Percentiles rank a stretch among this genome's conserved stretches.
Conservation (phyloP, 139 green algal genomes). For the Chloropicon primus region DNA sequence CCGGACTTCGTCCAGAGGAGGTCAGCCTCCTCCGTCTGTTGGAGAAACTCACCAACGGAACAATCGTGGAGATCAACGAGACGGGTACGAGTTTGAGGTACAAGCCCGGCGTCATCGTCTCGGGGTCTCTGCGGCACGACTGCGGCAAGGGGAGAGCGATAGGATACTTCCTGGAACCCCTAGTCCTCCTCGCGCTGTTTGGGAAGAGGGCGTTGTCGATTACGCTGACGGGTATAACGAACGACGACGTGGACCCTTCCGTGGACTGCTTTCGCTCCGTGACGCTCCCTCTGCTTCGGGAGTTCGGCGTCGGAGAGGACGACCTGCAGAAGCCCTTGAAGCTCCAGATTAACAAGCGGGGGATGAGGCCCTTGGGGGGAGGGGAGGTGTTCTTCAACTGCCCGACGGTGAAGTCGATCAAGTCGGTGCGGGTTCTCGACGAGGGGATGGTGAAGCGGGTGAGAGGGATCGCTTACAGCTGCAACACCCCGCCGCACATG, state of each 20-base stretch:
- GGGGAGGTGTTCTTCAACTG: conserved; percentile 4
- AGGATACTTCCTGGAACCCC: conserved; percentile 86
- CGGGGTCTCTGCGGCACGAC: conserved; percentile 74
- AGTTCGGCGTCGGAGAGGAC: conserved; percentile 36
- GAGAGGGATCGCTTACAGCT: conserved; percentile 80
- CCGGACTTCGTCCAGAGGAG: conserved; percentile 77
- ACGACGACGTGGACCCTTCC: conserved; percentile 60
- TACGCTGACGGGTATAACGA: conserved; percentile 81
- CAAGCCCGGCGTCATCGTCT: conserved; percentile 66
- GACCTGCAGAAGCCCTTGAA: conserved; percentile 55
- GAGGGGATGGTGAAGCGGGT: conserved; percentile 93
- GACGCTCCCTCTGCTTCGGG: conserved; percentile 76
- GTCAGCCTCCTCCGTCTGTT: conserved; percentile 83
- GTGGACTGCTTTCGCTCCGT: conserved; percentile 80
- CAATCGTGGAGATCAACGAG: conserved; percentile 89
- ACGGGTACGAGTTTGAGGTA: conserved; percentile 78
- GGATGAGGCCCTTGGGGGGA: not conserved
- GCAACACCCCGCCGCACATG: conserved; percentile 34
- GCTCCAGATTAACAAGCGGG: not conserved
- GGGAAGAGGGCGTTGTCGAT: conserved; percentile 77
- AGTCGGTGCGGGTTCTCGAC: conserved; percentile 41
- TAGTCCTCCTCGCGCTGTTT: conserved; percentile 75
- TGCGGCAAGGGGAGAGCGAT: conserved; percentile 66
- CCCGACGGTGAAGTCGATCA: conserved; percentile 5
- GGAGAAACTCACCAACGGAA: conserved; percentile 92